Base-by-base conservation (phyloP, 106 monocot genomes). In the Ottelia alismoides region DNA sequence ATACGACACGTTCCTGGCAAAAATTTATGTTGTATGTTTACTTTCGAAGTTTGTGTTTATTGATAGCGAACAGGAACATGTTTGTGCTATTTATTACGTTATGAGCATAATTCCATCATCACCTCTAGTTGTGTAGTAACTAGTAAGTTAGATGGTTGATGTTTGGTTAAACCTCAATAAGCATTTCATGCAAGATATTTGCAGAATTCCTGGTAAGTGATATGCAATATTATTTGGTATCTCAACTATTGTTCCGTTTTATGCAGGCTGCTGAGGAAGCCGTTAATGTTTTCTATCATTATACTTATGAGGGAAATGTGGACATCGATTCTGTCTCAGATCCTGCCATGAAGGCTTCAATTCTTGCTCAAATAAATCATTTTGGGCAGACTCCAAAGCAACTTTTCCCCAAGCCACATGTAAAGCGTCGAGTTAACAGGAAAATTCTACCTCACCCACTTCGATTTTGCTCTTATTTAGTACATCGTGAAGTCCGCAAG, bases 311-410 rank as follows among this genome's bases (percentile, higher is more conserved):
- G 68, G 91, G 91, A 25, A 92, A 56, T 40, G 91, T 92, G 0
- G 91, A 92, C 58, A 92, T 92, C 30, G 91, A 92, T 58, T 70
- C 91, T 31, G 78, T 92, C 11, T 47, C 85, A 4, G 91, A 92
- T 27, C 91, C 81, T 30, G 76, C 85, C 19, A 78, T 92, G 91
- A 92, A 92, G 49, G 85, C 91, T 28, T 92, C 91, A 45, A 92
- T 92, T 30, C 66, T 92, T 16, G 91, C 91, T 9, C 91, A 91
- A 59, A 91, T 91, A 40, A 91, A 91, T 69, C 90, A 91, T 57
- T 91, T 91, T 48, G 90, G 90, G 28, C 90, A 91, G 45, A 91
- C 90, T 9, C 90, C 90, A 14, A 91, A 91, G 59, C 90, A 91
- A 45, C 64, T 91, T 16, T 91, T 91, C 60, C 70, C 45, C 25